Conservation (phyloP, 805 yeast species). For the Maudiozyma serrabonitensis region DNA sequence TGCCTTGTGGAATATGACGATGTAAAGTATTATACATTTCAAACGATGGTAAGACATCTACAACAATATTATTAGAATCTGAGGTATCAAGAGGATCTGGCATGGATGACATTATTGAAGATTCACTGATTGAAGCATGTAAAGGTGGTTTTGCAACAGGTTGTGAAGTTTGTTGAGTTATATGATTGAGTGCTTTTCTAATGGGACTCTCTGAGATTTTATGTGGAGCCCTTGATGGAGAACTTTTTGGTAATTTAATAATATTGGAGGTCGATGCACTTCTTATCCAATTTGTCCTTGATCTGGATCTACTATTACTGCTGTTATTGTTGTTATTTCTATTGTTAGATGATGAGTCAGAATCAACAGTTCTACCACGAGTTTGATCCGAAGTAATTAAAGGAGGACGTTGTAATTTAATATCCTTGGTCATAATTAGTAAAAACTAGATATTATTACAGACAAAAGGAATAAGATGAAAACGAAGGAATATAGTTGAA, state of each 20-base stretch:
- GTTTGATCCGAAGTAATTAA: neutral
- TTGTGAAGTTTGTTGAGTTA: neutral
- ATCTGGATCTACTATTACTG: neutral
- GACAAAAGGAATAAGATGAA: no score
- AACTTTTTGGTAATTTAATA: conserved; percentile 1
- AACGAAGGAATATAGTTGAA: no score
- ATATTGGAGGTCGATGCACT: conserved; percentile 21
- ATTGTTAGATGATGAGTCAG: neutral
- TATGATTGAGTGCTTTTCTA: neutral
- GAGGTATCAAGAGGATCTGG: neutral
- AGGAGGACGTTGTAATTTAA: neutral
- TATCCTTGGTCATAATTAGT: neutral
- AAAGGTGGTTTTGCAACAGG: neutral
- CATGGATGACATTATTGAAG: neutral
- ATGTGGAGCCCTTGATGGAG: neutral
- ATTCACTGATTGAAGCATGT: neutral
- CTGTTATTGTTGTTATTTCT: neutral
- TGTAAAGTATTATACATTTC: conserved; percentile 22
- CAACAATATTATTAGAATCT: conserved; percentile 5
- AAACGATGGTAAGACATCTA: conserved; percentile 21
- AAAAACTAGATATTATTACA: no score
- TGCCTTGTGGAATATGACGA: conserved; percentile 19
- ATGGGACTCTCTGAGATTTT: neutral
- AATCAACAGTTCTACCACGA: neutral
- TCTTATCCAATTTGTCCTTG: conserved; percentile 9